phyloP scores from a whole-genome alignment of 805 yeast species.

The Metschnikowia similis region DNA sequence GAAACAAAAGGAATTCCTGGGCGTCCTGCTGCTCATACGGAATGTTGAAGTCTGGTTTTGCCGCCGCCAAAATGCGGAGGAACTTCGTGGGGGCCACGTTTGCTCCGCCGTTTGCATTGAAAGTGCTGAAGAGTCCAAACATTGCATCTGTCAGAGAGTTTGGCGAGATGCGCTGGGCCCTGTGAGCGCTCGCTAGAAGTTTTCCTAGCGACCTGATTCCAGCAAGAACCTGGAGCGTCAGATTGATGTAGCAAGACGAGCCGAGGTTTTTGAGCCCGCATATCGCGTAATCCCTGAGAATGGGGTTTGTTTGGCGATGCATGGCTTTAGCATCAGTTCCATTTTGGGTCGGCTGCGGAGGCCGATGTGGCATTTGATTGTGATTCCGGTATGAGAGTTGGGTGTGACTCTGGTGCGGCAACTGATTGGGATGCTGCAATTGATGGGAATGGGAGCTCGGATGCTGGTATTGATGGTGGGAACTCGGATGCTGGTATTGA shows the following conservation, averaged over 20 bases:
- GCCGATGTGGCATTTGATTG: no score
- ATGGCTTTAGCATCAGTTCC: not conserved
- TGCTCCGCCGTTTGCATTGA: slow-evolving; percentile 54
- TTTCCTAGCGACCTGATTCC: slow-evolving; percentile 48
- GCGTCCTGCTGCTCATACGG: slow-evolving; percentile 81
- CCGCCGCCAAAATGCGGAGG: slow-evolving; percentile 43
- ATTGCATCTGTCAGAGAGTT: slow-evolving; percentile 45
- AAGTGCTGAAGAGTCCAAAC: slow-evolving; percentile 51
- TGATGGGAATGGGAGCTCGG: not conserved
- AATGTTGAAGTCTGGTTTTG: slow-evolving; percentile 64
- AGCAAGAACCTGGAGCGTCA: slow-evolving; percentile 67
- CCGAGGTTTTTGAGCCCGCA: slow-evolving; percentile 68
- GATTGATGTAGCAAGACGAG: slow-evolving; percentile 72
- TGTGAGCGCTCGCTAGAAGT: slow-evolving; percentile 39
- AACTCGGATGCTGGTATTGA: not conserved
- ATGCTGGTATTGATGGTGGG: not conserved
- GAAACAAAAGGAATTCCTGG: slow-evolving; percentile 65
- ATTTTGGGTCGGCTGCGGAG: not conserved
- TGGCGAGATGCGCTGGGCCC: not conserved
- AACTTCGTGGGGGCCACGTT: slow-evolving; percentile 65
- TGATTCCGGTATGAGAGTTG: no score
- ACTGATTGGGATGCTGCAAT: not conserved
- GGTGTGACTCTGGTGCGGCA: not conserved
- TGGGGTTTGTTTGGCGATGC: not conserved
- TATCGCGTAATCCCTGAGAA: slow-evolving; percentile 40